Conservation (phyloP, 805 yeast genomes). For the Diddensiella caesifluorescens region DNA sequence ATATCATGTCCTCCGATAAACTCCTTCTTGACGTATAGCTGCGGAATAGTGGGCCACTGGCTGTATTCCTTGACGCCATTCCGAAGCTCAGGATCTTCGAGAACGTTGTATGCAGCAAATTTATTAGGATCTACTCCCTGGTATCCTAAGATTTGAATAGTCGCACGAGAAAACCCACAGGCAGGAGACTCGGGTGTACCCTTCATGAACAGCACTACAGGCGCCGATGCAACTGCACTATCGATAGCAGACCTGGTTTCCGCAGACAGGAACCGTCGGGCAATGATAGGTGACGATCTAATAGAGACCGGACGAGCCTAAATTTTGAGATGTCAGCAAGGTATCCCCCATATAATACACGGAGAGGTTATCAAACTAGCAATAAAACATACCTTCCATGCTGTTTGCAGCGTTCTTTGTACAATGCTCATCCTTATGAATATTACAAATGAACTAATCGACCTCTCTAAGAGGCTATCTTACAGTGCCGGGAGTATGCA, state of each 20-base stretch:
- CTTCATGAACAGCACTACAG: slow-evolving; percentile 96
- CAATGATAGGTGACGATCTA: too few relatives aligned
- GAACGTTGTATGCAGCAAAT: slow-evolving; percentile 94
- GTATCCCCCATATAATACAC: too few relatives aligned
- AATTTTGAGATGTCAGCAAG: too few relatives aligned
- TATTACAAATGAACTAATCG: too few relatives aligned
- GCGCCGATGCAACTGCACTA: slow-evolving; percentile 79
- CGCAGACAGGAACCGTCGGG: slow-evolving; percentile 53
- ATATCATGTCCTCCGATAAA: slow-evolving; percentile 98
- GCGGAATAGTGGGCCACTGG: slow-evolving; percentile 99
- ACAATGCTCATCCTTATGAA: too few relatives aligned
- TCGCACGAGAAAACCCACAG: slow-evolving; percentile 95
- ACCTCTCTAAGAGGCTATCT: too few relatives aligned
- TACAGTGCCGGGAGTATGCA: too few relatives aligned
- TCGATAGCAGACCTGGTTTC: slow-evolving; percentile 83
- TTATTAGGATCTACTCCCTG: slow-evolving; percentile 96
- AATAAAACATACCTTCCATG: too few relatives aligned
- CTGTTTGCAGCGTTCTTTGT: too few relatives aligned
- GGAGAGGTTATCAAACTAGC: too few relatives aligned
- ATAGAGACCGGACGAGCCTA: too few relatives aligned
- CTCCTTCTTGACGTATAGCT: slow-evolving; percentile 79
- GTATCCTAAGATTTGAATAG: slow-evolving; percentile 88
- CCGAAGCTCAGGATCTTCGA: slow-evolving; percentile 91
- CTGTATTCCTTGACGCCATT: slow-evolving; percentile 93
- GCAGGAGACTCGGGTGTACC: slow-evolving; percentile 98